A percentile compares a stretch with the other conserved stretches of the same genome.
These are phyloP conservation scores for Hemileia vastatrix DNA, from an alignment of 1,284 basidiomycete genomes.

Conservation along the genomic window DNA sequence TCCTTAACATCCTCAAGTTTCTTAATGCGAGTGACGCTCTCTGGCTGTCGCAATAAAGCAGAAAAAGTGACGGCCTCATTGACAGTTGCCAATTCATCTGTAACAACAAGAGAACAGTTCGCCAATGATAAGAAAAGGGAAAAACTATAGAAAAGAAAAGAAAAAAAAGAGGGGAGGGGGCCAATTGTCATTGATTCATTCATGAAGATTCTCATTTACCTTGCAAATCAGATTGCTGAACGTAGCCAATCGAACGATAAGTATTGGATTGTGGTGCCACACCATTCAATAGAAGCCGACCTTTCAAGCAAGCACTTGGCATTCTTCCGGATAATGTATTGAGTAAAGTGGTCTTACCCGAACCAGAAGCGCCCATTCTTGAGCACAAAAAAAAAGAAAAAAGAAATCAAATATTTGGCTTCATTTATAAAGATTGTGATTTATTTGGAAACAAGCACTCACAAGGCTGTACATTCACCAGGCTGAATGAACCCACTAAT, in stretches of 20 bases:
- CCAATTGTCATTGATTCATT: no score
- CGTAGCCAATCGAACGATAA: slow-evolving; percentile 19
- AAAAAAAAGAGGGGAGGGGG: neutral
- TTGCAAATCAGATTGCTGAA: slow-evolving; percentile 17
- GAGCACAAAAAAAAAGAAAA: neutral
- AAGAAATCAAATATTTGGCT: neutral
- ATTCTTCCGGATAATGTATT: slow-evolving; percentile 13
- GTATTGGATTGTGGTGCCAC: slow-evolving; percentile 7
- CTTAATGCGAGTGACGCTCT: slow-evolving; percentile 12
- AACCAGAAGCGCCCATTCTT: slow-evolving; percentile 23
- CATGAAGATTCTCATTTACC: no score
- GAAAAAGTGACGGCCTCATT: slow-evolving; percentile 17
- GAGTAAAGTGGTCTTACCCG: slow-evolving; percentile 19
- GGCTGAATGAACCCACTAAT: slow-evolving; percentile 19
- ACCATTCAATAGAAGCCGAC: slow-evolving; percentile 18
- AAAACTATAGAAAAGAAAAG: no score
- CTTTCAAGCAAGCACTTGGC: neutral
- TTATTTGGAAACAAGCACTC: slow-evolving; percentile 1
- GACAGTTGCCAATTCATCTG: slow-evolving; percentile 17
- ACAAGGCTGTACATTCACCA: slow-evolving; percentile 23
- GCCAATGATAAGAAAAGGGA: no score
- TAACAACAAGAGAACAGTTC: neutral
- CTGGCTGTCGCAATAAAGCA: slow-evolving; percentile 18
- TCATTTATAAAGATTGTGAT: neutral
- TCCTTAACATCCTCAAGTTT: slow-evolving; percentile 19